Evolutionary conservation across 352 stramenopile genomes (phyloP).

Genomic region (Phytophthora cactorum): DNA sequence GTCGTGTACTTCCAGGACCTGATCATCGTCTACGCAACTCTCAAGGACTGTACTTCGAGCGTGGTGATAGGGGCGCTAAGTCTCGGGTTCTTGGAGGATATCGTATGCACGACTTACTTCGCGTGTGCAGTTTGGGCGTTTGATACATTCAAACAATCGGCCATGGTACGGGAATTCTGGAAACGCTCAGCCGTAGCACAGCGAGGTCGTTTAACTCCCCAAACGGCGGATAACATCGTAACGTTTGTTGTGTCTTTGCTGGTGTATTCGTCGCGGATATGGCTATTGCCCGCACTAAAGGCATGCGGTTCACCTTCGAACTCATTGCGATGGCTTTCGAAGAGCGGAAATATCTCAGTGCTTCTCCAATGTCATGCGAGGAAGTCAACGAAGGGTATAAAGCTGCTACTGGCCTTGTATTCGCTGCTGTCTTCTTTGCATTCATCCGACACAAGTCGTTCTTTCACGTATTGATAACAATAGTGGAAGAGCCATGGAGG

Average conservation of each 20-base stretch:
- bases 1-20: conserved; percentile 18
- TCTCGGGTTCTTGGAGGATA: conserved; percentile 47
- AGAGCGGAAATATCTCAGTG: conserved; percentile 27
- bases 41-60: conserved; percentile 7
- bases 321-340: conserved; percentile 41
- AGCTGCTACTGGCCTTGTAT: conserved; percentile 7
- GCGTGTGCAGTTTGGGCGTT: background rate
- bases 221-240: conserved; percentile 19
- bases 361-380: conserved; percentile 30
- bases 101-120: conserved; percentile 32
- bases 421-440: conserved; percentile 12
- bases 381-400: conserved; percentile 25
- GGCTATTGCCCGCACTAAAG: conserved; percentile 33
- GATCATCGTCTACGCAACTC: conserved; percentile 35
- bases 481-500: background rate
- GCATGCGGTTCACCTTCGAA: conserved; percentile 49
- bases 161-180: background rate
- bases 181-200: background rate
- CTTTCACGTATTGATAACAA: conserved; percentile 4
- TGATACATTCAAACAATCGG: background rate
- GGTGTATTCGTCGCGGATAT: conserved; percentile 45
- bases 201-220: background rate
- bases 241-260: conserved; percentile 32
- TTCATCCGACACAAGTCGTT: conserved; percentile 10
- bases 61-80: conserved; percentile 20